phyloP scores from a whole-genome alignment of 345 rosid species.

The Pugionium cornutum region DNA sequence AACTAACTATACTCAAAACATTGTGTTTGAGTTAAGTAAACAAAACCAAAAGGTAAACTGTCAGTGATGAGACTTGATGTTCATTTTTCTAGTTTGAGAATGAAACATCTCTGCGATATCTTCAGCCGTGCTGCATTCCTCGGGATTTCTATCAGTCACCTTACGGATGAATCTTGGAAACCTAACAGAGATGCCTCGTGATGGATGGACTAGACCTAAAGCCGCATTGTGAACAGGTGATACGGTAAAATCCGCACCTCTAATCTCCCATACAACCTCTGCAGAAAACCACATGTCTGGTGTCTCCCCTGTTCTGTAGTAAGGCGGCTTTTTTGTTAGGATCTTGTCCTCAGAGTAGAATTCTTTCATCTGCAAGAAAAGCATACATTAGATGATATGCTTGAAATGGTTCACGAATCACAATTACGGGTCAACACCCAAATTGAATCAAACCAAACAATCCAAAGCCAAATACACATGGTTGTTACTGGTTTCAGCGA shows the following conservation, averaged over 20 bases:
- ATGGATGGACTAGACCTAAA: conserved; percentile 75
- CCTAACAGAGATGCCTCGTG: conserved; percentile 80
- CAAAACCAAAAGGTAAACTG: too few species aligned
- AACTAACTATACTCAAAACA: too few species aligned
- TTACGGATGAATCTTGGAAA: conserved; percentile 66
- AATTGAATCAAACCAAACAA: too few species aligned
- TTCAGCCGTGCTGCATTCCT: conserved; percentile 73
- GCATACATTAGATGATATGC: background rate
- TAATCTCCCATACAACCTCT: conserved; percentile 77
- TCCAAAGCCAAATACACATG: too few species aligned
- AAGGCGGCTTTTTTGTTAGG: conserved; percentile 61
- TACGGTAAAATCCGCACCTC: conserved; percentile 84
- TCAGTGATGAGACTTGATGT: conserved; percentile 37
- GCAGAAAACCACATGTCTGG: conserved; percentile 85
- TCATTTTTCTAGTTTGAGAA: conserved; percentile 74
- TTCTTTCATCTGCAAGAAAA: conserved; percentile 75
- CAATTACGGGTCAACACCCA: too few species aligned
- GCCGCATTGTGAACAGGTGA: conserved; percentile 83
- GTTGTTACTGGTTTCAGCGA: background rate
- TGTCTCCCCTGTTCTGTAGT: conserved; percentile 70
- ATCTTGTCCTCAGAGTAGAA: conserved; percentile 64
- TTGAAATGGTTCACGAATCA: background rate
- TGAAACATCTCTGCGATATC: conserved; percentile 76
- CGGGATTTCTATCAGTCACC: conserved; percentile 55
- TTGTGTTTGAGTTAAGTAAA: too few species aligned